A percentile compares a stretch with the other conserved stretches of the same genome.
These are phyloP conservation scores for Testicularia cyperi DNA, from an alignment of 1,284 basidiomycete species.

Conservation along the genomic window DNA sequence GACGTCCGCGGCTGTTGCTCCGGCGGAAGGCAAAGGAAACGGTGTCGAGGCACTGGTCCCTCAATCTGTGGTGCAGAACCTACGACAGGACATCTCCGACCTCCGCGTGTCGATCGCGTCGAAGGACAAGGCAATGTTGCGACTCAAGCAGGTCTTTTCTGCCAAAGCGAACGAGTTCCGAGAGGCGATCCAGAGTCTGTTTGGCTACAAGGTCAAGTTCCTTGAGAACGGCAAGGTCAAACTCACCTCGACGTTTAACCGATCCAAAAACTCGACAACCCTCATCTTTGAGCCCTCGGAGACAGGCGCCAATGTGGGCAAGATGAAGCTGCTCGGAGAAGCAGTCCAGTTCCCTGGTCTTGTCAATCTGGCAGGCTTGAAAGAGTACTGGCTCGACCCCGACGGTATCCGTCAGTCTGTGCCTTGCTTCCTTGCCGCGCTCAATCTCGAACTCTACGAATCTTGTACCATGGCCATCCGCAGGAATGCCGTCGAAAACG, in stretches of 20 bases:
- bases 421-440: slow-evolving; percentile 64
- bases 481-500: slow-evolving; percentile 3
- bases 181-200: slow-evolving; percentile 74
- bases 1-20: neutral
- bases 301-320: slow-evolving; percentile 62
- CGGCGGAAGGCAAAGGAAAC: slow-evolving; percentile 1
- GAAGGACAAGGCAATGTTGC: slow-evolving; percentile 72
- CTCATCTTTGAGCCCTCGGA: slow-evolving; percentile 63
- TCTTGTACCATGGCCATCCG: slow-evolving; percentile 36
- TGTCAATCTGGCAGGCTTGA: slow-evolving; percentile 43
- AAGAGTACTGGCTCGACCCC: slow-evolving; percentile 63
- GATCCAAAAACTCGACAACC: slow-evolving; percentile 61
- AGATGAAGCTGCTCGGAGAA: slow-evolving; percentile 64
- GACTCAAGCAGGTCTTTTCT: slow-evolving; percentile 71
- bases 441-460: slow-evolving; percentile 63
- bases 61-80: slow-evolving; percentile 69
- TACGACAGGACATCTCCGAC: slow-evolving; percentile 68
- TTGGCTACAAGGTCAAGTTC: slow-evolving; percentile 81
- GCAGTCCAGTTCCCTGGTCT: slow-evolving; percentile 32
- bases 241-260: slow-evolving; percentile 74
- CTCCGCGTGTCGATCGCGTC: slow-evolving; percentile 64
- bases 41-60: slow-evolving; percentile 66
- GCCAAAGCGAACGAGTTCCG: slow-evolving; percentile 78
- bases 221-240: slow-evolving; percentile 79
- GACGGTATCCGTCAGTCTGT: slow-evolving; percentile 62